Evolutionary conservation across 1,284 basidiomycete genomes (phyloP), one percentile per base, ranked within the genome.

Genomic region (Agaricales sp.): DNA sequence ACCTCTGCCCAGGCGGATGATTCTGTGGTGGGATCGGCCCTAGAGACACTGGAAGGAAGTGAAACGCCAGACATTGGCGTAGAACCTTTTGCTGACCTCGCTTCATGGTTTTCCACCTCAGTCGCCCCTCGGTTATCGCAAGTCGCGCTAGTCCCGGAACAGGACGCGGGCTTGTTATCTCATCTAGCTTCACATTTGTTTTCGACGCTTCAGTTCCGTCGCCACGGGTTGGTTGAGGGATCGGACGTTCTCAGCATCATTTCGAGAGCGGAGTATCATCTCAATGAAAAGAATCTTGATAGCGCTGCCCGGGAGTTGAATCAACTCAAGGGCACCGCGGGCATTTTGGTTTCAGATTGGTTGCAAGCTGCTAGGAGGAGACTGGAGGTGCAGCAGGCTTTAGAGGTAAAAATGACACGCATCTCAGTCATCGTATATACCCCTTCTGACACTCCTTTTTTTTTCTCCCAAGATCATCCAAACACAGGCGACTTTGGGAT

Each of bases 241-340:
- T 68, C 80, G 46, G 95, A 98, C 63, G 87, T 94, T 22, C 71
- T 92, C 50, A 90, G 87, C 59, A 82, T 92, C 45, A 65, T 99
- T 38, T 83, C 93, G 2, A 71, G 95, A 49, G 92, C 92, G n/a
- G 91, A 96, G 67, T 83, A 87, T 66, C 80, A 88, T 61, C 67
- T 99, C 59, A 86, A 87, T 54, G 87, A 93, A 68, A 93, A 95
- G 73, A 90, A 98, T 62, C 69, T 99, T 55, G 94, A 98, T 59
- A 80, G 77, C 54, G 95, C 96, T 12, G 72, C 93, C 26, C 73
- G 95, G 50, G 93, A 98, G 68, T 70, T 98, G 43, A 99, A 99
- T 67, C 85, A 90, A 65, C 69, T 99, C 52, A 78, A 73, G 43
- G 92, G 94, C 0, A 88, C 92, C 59, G 87, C 94, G 2, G 91